Base-by-base conservation (phyloP, 805 yeast species). In the Zygoascus tannicola region DNA sequence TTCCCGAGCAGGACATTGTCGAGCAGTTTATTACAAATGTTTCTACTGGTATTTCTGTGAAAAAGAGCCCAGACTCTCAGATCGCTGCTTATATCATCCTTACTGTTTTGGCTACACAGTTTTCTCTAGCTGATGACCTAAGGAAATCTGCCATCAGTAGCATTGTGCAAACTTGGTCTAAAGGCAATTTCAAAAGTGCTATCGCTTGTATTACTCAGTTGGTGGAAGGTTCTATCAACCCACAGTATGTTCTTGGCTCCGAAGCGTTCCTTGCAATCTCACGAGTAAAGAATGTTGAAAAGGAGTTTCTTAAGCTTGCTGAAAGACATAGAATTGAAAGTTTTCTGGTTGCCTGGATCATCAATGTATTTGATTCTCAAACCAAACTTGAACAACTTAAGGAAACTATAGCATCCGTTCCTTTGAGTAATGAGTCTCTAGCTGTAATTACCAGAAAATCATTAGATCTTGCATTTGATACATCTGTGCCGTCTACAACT, bases 41-140 rank as follows among this genome's bases (percentile, higher is more conserved):
- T 4, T 56, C 70, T n/a, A 52, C 49, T 26, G 48, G 57, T 2
- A 38, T 68, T 4, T 40, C 57, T 2, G 46, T 51, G 26, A 48
- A 47, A 19, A 45, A 51, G 32, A 51, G 52, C 5, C 62, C 66
- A 32, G 94, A 85, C 55, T 71, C 80, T 41, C 92, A 84, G 59
- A 72, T 85, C 47, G 81, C 95, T 16, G 86, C 90, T 1, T 90
- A 85, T 60, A 83, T 95, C 39, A 69, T 87, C 12, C 59, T 90
- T 20, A 75, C 90, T 0, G 95, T 90, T 2, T 66, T 88, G 41
- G 74, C 82, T 4, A 71, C 90, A 2, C 81, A 90, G 38, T 71
- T 80, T 40, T 81, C 85, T 4, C 69, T 92, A 34, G 68, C 75
- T 4, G 38, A 45, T 26, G 67, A 71, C 12, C 74, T 83, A 14